Conservation (phyloP, 2,329 filamentous ascomycete genomes). For the Hymenoscyphus fraxineus region DNA sequence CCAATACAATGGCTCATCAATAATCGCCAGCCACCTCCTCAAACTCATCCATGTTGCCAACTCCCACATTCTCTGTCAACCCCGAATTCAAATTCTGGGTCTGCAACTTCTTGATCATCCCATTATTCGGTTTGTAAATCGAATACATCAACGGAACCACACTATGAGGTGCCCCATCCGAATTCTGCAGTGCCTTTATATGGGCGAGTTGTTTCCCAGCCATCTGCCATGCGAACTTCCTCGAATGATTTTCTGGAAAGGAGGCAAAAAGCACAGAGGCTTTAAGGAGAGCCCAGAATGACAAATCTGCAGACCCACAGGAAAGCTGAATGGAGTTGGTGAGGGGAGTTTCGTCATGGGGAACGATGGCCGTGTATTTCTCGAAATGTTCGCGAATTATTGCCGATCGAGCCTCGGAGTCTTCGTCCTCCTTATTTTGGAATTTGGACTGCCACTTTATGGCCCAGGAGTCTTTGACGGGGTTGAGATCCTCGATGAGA, state of each 20-base stretch:
- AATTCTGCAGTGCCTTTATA: constrained; percentile 23
- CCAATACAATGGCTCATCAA: not conserved
- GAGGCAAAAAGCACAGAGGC: constrained; percentile 38
- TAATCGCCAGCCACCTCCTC: not conserved
- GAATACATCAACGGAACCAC: constrained; percentile 22
- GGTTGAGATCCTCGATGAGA: constrained; percentile 17
- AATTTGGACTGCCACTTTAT: constrained; percentile 7
- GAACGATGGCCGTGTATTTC: constrained; percentile 22
- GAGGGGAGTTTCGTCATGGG: constrained; percentile 20
- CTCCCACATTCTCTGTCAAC: not conserved
- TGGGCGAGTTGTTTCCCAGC: constrained; percentile 29
- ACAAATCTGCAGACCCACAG: constrained; percentile 17
- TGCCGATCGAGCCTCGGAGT: not conserved
- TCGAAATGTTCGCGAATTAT: no score
- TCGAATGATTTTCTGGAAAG: no score
- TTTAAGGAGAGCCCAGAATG: constrained; percentile 43
- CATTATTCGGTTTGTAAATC: constrained; percentile 20
- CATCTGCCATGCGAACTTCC: constrained; percentile 30
- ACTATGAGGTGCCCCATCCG: constrained; percentile 1
- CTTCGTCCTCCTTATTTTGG: not conserved
- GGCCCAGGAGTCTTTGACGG: constrained; percentile 19
- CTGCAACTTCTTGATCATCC: constrained; percentile 16
- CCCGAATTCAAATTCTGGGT: not conserved
- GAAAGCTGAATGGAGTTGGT: constrained; percentile 20
- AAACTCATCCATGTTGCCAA: not conserved